Conservation (phyloP, 192 early-diverging fungal species). For the Linnemannia zychae region DNA sequence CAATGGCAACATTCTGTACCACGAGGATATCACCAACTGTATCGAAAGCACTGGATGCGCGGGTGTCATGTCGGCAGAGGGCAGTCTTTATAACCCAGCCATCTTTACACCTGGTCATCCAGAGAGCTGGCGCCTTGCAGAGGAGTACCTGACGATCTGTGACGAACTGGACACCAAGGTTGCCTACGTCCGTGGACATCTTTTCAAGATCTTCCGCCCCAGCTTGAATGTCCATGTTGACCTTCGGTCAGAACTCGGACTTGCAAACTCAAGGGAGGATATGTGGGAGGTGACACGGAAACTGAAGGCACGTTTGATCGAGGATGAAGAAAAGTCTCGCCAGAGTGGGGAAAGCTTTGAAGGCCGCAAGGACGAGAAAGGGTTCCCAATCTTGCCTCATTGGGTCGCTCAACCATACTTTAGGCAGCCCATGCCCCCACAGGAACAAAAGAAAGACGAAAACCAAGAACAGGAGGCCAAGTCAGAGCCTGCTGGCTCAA, state of each 20-base stretch:
- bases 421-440: slow-evolving; percentile 59
- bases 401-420: slow-evolving; percentile 82
- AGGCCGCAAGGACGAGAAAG: slow-evolving; percentile 58
- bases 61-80: slow-evolving; percentile 96
- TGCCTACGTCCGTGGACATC: slow-evolving; percentile 83
- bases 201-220: slow-evolving; percentile 93
- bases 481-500: neutral
- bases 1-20: slow-evolving; percentile 98
- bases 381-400: slow-evolving; percentile 70
- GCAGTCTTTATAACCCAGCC: slow-evolving; percentile 90
- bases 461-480: neutral
- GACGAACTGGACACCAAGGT: slow-evolving; percentile 71
- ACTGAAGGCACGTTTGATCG: slow-evolving; percentile 67
- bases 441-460: slow-evolving; percentile 20
- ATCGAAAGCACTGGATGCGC: slow-evolving; percentile 88
- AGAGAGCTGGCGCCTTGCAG: slow-evolving; percentile 82
- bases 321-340: slow-evolving; percentile 31
- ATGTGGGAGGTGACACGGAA: slow-evolving; percentile 69
- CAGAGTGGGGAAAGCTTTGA: slow-evolving; percentile 36
- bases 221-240: slow-evolving; percentile 85
- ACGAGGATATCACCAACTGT: slow-evolving; percentile 89
- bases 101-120: slow-evolving; percentile 78
- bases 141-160: slow-evolving; percentile 94
- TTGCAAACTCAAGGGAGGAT: slow-evolving; percentile 70
- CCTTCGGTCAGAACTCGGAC: slow-evolving; percentile 78